Base-by-base conservation (phyloP, 495 filamentous ascomycete genomes). In the Umbilicaria muhlenbergii region DNA sequence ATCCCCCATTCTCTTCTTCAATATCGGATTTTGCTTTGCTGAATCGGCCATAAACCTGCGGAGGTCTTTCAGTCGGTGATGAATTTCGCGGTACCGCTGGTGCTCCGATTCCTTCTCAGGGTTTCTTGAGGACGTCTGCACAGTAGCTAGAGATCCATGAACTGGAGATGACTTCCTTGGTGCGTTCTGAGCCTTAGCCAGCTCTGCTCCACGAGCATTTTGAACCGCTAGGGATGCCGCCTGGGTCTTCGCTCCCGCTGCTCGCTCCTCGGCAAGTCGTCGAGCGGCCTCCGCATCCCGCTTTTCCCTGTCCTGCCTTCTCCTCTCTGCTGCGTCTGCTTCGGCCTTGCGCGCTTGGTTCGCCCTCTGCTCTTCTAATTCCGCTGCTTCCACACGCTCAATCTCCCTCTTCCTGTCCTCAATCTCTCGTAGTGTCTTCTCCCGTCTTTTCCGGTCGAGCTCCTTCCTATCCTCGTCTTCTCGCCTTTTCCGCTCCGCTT, bases 1-100 rank as follows among this genome's bases (percentile, higher is more conserved):
- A 38, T 86, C 78, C 28, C 86, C 84, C 61, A 86, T 73, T 2
- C 68, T 63, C 28, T 64, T 55, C 50, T 86, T 89, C 19, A 86
- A 60, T 0, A 51, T 45, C 3, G 68, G 65, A 28, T 75, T 65
- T 48, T 71, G 60, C 46, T 73, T 72, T 28, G 50, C 56, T 34
- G 59, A 41, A 8, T 74, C 60, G 1, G 52, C 54, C 41, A 82
- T 60, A 14, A 65, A 69, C 32, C 68, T 68, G 11, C 87, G 72
- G 43, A 94, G 59, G 11, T 69, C 59, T 56, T 95, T 95, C 17
- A 94, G 64, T 14, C 70, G 69, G 44, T 75, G 56, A 56, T 92
- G 85, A 2, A 95, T 69, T 34, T 75, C 66, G 1, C 80, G 55
- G 57, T 86, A 86, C 21, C 70, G 68, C 39, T 73, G 58, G 11